phyloP scores from a whole-genome alignment of 352 stramenopile species.

The Pythium guiyangense region DNA sequence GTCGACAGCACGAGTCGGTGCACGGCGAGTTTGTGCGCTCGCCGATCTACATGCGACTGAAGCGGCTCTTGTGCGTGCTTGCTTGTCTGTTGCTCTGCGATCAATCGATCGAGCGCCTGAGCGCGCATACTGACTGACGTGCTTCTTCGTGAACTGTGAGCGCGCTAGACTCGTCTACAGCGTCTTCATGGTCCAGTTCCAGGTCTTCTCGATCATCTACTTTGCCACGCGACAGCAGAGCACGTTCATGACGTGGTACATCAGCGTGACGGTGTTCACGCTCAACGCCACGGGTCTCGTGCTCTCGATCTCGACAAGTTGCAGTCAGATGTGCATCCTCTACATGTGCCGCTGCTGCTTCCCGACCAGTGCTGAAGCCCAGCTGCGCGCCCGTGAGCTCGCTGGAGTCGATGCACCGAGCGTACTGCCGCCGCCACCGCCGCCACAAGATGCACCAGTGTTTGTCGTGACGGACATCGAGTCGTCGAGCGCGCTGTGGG shows the following conservation, averaged over 20 bases:
- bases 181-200: slow-evolving; percentile 47
- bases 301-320: slow-evolving; percentile 37
- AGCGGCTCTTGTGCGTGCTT: slow-evolving; percentile 33
- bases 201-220: slow-evolving; percentile 35
- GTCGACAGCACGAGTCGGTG: slow-evolving; percentile 46
- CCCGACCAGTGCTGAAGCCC: slow-evolving; percentile 33
- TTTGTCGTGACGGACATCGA: slow-evolving; percentile 73
- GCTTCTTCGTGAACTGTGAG: background rate
- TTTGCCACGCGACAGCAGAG: slow-evolving; percentile 17
- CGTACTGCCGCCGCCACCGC: slow-evolving; percentile 7
- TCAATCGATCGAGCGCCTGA: no score
- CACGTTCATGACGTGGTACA: slow-evolving; percentile 14
- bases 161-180: slow-evolving; percentile 30
- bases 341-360: slow-evolving; percentile 26
- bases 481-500: no score
- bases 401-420: background rate
- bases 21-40: slow-evolving; percentile 47
- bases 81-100: no score
- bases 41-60: slow-evolving; percentile 48
- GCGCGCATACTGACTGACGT: no score
- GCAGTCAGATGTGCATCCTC: slow-evolving; percentile 42
- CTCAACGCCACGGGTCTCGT: slow-evolving; percentile 34
- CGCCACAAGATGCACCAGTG: slow-evolving; percentile 35
- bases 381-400: slow-evolving; percentile 7
- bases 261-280: slow-evolving; percentile 32